Evolutionary conservation across 2,329 filamentous ascomycete genomes (phyloP).

Genomic region (Nectriaceae sp.): DNA sequence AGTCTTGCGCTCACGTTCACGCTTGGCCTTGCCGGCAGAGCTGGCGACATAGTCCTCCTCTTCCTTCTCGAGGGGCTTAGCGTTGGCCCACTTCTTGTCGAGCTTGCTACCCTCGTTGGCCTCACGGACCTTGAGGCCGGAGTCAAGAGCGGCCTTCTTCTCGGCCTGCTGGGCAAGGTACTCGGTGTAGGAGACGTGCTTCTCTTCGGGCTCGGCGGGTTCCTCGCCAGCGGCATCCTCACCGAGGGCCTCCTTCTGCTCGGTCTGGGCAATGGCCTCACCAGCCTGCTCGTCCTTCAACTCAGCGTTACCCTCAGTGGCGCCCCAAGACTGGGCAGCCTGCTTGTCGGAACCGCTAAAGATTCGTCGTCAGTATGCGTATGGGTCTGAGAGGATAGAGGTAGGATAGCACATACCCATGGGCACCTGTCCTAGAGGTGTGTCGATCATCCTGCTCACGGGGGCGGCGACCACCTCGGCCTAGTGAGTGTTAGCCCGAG

Average conservation of each 20-base stretch:
- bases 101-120: slow-evolving; percentile 87
- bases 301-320: slow-evolving; percentile 77
- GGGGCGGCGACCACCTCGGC: slow-evolving; percentile 54
- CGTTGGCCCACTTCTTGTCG: slow-evolving; percentile 91
- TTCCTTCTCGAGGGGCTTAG: slow-evolving; percentile 70
- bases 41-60: slow-evolving; percentile 80
- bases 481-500: slow-evolving; percentile 33
- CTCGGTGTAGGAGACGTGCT: slow-evolving; percentile 85
- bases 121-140: slow-evolving; percentile 72
- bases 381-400: not conserved
- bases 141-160: slow-evolving; percentile 75
- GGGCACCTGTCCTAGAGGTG: slow-evolving; percentile 42
- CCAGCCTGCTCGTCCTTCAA: slow-evolving; percentile 90
- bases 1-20: slow-evolving; percentile 87
- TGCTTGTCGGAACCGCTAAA: slow-evolving; percentile 80
- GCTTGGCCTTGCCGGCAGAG: slow-evolving; percentile 74
- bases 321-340: slow-evolving; percentile 87
- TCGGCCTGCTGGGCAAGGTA: slow-evolving; percentile 74
- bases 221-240: slow-evolving; percentile 51
- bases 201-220: slow-evolving; percentile 73
- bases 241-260: slow-evolving; percentile 70
- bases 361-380: slow-evolving; percentile 23
- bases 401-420: slow-evolving; percentile 43
- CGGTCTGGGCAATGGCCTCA: slow-evolving; percentile 82
- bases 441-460: slow-evolving; percentile 61